Conservation (phyloP, 768 basidiomycete species). For the Amanita inopinata region DNA sequence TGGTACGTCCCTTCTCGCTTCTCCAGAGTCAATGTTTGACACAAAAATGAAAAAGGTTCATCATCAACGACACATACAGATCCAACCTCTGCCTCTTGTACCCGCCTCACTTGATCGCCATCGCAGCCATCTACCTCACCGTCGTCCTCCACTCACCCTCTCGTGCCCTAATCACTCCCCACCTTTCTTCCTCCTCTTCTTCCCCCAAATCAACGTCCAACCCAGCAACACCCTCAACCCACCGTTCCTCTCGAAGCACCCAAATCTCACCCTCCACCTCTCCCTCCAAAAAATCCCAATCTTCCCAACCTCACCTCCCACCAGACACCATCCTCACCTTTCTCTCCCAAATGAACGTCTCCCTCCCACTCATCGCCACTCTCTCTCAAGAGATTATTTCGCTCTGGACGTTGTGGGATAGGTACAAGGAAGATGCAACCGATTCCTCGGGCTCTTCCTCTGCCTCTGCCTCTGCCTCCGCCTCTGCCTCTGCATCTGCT, state of each 20-base stretch:
- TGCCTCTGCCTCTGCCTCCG: conserved; percentile 15
- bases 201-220: conserved; percentile 13
- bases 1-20: conserved; percentile 44
- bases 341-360: conserved; percentile 80
- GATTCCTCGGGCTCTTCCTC: conserved; percentile 16
- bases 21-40: not conserved
- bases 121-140: conserved; percentile 85
- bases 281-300: conserved; percentile 13
- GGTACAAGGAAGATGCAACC: conserved; percentile 58
- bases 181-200: conserved; percentile 16
- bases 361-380: conserved; percentile 68
- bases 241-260: conserved; percentile 46
- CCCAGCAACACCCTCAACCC: conserved; percentile 30
- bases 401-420: conserved; percentile 83
- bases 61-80: conserved; percentile 94
- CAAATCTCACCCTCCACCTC: conserved; percentile 18
- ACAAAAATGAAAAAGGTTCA: conserved; percentile 53
- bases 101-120: conserved; percentile 90
- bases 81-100: conserved; percentile 90
- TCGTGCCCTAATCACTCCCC: conserved; percentile 30
- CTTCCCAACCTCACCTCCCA: conserved; percentile 22
- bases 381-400: conserved; percentile 89
- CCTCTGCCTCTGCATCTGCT: conserved; percentile 16
- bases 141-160: conserved; percentile 64
- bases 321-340: conserved; percentile 70